These are phyloP conservation scores for Pichia sp. DNA, from an alignment of 1,139 yeast species.

Conservation along the genomic window DNA sequence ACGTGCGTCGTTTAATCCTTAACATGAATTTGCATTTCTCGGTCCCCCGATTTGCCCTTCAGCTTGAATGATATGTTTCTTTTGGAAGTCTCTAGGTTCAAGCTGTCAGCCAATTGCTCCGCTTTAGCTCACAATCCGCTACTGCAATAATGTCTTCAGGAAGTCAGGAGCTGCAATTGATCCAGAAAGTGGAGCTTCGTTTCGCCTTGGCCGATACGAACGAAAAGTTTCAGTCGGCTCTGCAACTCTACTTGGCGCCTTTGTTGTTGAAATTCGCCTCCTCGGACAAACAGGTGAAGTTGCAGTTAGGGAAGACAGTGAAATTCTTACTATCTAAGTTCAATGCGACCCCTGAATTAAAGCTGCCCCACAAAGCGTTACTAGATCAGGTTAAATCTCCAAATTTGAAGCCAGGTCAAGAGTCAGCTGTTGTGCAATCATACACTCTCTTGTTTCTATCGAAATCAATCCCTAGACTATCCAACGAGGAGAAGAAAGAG, in stretches of 20 bases:
- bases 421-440: constrained; percentile 51
- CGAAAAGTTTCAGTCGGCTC: constrained; percentile 54
- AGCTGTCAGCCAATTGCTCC: background rate
- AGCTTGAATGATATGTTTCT: background rate
- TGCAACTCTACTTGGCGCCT: constrained; percentile 70
- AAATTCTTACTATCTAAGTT: constrained; percentile 67
- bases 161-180: constrained; percentile 32
- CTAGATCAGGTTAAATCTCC: constrained; percentile 61
- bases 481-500: constrained; percentile 32
- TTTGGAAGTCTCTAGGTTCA: background rate
- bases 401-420: constrained; percentile 39
- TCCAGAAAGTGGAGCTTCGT: constrained; percentile 77
- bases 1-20: background rate
- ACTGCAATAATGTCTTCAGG: background rate
- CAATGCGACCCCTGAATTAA: constrained; percentile 49
- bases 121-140: background rate
- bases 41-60: background rate
- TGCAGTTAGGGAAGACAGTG: constrained; percentile 61
- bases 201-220: constrained; percentile 74
- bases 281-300: constrained; percentile 60
- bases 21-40: background rate
- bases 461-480: constrained; percentile 56
- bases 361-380: constrained; percentile 59
- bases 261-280: constrained; percentile 74
- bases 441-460: constrained; percentile 66